Percentiles rank a stretch among this genome's conserved stretches.
phyloP scores from a whole-genome alignment of 1,139 yeast species.

The Debaryomyces subglobosus region DNA sequence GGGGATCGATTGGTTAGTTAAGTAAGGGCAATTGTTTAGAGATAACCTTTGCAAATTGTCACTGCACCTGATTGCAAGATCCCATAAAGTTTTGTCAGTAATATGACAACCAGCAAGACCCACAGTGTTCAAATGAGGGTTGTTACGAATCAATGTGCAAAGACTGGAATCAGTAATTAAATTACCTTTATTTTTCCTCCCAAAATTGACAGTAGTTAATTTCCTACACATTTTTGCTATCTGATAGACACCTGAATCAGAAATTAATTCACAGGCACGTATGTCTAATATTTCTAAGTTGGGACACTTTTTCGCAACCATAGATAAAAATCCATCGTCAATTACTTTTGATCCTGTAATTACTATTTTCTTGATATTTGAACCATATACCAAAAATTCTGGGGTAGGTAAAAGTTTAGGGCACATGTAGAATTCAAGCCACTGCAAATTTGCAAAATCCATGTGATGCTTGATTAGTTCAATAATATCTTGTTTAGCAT shows the following conservation, averaged over 20 bases:
- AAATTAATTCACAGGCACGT: constrained; percentile 80
- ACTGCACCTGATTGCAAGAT: constrained; percentile 66
- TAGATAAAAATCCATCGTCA: constrained; percentile 59
- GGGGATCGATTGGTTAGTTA: constrained; percentile 72
- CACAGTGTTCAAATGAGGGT: constrained; percentile 62
- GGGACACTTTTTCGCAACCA: constrained; percentile 59
- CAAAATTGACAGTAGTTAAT: constrained; percentile 67
- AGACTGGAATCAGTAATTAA: constrained; percentile 73
- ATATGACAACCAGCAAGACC: constrained; percentile 90
- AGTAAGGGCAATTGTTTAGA: constrained; percentile 68
- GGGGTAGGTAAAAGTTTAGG: constrained; percentile 66
- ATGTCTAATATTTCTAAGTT: constrained; percentile 68
- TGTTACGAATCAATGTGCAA: constrained; percentile 55
- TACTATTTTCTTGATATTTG: constrained; percentile 56
- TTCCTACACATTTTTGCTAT: constrained; percentile 62
- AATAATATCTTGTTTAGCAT: constrained; percentile 32
- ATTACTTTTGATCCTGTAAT: constrained; percentile 76
- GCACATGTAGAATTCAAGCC: constrained; percentile 85
- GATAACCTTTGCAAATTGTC: constrained; percentile 65
- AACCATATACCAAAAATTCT: constrained; percentile 40
- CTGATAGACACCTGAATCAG: constrained; percentile 73
- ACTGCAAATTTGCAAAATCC: constrained; percentile 51
- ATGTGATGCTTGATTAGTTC: constrained; percentile 28
- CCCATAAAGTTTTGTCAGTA: constrained; percentile 80
- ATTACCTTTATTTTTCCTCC: constrained; percentile 73